Percentiles rank a stretch among this genome's conserved stretches.
phyloP scores from a whole-genome alignment of 2,329 filamentous ascomycete species.

The Incumbomyces delicatus region DNA sequence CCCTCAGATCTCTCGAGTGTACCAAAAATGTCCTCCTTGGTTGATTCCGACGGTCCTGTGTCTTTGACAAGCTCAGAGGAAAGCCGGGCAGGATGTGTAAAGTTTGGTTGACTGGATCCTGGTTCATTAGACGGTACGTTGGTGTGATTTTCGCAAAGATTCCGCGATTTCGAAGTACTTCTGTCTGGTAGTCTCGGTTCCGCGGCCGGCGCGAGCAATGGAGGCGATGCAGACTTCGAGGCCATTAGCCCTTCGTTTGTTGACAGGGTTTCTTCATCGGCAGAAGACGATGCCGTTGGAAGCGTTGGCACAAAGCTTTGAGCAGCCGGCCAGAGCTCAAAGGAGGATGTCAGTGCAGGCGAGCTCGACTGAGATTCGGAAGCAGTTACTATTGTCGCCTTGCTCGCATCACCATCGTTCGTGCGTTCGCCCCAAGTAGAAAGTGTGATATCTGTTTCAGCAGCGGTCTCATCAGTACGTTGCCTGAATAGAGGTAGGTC shows the following conservation, averaged over 20 bases:
- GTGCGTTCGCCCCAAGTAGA: too few relatives aligned
- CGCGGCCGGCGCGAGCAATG: conserved; percentile 5
- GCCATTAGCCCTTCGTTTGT: conserved; percentile 21
- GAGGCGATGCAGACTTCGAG: conserved; percentile 26
- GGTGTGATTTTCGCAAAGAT: background rate
- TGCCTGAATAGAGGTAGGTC: too few relatives aligned
- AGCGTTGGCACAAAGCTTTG: background rate
- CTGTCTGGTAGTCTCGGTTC: conserved; percentile 4
- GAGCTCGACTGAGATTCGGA: too few relatives aligned
- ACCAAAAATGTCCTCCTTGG: conserved; percentile 17
- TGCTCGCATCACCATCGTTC: too few relatives aligned
- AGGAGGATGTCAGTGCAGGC: conserved; percentile 47
- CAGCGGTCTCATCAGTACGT: too few relatives aligned
- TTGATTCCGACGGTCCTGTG: conserved; percentile 9
- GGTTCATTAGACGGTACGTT: conserved; percentile 7
- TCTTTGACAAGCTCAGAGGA: background rate
- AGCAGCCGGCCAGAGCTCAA: conserved; percentile 41
- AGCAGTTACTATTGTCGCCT: too few relatives aligned
- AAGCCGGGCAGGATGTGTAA: background rate
- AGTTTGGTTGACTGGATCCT: background rate
- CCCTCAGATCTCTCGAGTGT: conserved; percentile 29
- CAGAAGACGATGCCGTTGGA: background rate
- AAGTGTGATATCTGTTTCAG: too few relatives aligned
- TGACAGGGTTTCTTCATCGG: background rate
- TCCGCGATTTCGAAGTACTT: background rate